phyloP scores from a whole-genome alignment of 1,139 yeast species.

The Suhomyces atakaporum region DNA sequence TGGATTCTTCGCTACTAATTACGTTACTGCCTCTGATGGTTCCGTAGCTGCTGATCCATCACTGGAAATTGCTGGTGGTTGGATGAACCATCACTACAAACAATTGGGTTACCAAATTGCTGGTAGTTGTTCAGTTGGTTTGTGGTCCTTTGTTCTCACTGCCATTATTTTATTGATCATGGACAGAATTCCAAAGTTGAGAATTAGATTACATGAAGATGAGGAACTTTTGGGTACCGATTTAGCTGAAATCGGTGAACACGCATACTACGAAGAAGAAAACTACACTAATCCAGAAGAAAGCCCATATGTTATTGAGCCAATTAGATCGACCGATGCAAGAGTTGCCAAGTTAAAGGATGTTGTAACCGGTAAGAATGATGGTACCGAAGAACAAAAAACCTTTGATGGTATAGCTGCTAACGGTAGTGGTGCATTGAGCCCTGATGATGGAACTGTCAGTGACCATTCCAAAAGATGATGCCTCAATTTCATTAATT shows the following conservation, averaged over 20 bases:
- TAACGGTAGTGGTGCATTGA: conserved; percentile 22
- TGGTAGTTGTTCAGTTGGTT: conserved; percentile 70
- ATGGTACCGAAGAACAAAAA: conserved; percentile 13
- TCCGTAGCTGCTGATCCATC: conserved; percentile 52
- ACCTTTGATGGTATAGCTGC: conserved; percentile 19
- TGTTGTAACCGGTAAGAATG: conserved; percentile 20
- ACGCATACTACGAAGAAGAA: conserved; percentile 59
- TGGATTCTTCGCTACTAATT: conserved; percentile 92
- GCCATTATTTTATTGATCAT: conserved; percentile 65
- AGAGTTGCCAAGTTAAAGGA: conserved; percentile 39
- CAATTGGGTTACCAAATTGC: conserved; percentile 96
- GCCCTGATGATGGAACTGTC: conserved; percentile 23
- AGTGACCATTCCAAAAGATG: conserved; percentile 23
- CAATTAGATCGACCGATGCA: conserved; percentile 63
- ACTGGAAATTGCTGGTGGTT: conserved; percentile 76
- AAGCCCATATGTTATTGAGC: conserved; percentile 67
- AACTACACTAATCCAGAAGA: conserved; percentile 14
- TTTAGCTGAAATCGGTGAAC: conserved; percentile 84
- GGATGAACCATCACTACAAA: conserved; percentile 87
- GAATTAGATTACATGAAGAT: conserved; percentile 82
- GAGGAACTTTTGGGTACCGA: conserved; percentile 92
- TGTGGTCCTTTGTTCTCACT: conserved; percentile 82
- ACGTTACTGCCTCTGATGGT: conserved; percentile 76
- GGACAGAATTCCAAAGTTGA: conserved; percentile 82
- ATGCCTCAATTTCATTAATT: conserved; percentile 1